Base-by-base conservation (phyloP, 495 filamentous ascomycete genomes). In the Mytilinidion resinicola region DNA sequence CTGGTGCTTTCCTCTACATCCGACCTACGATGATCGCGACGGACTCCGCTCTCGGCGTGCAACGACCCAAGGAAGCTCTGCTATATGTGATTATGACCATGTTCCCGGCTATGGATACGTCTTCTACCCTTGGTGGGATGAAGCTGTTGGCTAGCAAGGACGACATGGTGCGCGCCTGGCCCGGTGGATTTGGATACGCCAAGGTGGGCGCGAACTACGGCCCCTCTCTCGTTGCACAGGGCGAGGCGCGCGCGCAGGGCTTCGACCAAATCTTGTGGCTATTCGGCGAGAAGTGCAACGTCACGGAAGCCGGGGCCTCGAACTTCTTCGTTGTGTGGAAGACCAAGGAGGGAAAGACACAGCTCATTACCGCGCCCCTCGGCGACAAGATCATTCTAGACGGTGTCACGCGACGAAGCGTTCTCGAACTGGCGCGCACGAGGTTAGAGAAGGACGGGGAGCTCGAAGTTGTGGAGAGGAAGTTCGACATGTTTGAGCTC, bases 171-270 rank as follows among this genome's bases (percentile, higher is more conserved):
- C 85, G 91, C 46, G 91, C 91, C 14, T 96, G 91, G 91, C 91
- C 91, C 30, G 91, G 91, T 39, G 91, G 91, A 30, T 93, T 92
- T 67, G 90, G 91, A 0, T 90, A 84, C 62, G 89, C 89, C 49
- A 96, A 96, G 74, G 82, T 96, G 10, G 90, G 90, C 47, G 91
- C 90, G 25, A 96, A 96, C 76, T 96, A 96, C 69, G 91, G 90
- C 0, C 91, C 91, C 7, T 82, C 78, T 21, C 75, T 96, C 41
- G 78, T 87, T 56, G 85, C 89, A 1, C 89, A 91, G 43, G 76
- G 78, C 38, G 84, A 89, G 68, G 91, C 91, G 8, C 74, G 79
- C 55, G 76, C 74, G 10, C 70, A 78, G 54, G 91, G 91, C 3
- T 96, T 84, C 62, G 80, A 91, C 65, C 91, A 96, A 77, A 86